phyloP scores from a whole-genome alignment of 805 yeast genomes.

The Tetrapisispora iriomotensis region DNA sequence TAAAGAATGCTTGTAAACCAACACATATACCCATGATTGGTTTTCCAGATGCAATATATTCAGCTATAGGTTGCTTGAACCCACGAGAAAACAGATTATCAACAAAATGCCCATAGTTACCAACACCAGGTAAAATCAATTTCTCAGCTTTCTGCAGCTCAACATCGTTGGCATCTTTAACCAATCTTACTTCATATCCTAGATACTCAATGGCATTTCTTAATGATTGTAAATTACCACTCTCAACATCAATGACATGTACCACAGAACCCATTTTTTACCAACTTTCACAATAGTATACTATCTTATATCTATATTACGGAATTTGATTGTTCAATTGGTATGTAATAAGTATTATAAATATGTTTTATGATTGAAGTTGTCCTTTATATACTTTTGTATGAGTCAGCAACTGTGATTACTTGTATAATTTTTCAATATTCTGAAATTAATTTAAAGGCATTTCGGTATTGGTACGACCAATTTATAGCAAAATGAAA shows the following conservation, averaged over 20 bases:
- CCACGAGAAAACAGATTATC: constrained; percentile 51
- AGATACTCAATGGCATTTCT: constrained; percentile 73
- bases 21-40: constrained; percentile 97
- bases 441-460: neutral
- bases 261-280: constrained; percentile 14
- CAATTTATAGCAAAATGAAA: too few species aligned
- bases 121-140: constrained; percentile 91
- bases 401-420: too few species aligned
- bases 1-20: constrained; percentile 81
- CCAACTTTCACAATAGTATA: too few species aligned
- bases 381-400: too few species aligned
- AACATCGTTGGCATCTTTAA: constrained; percentile 51
- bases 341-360: too few species aligned
- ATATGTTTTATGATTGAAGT: too few species aligned
- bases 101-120: constrained; percentile 92
- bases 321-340: neutral
- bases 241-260: constrained; percentile 80
- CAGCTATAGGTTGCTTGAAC: constrained; percentile 53
- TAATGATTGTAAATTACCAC: constrained; percentile 87
- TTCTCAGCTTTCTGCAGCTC: constrained; percentile 36
- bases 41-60: constrained; percentile 65
- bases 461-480: too few species aligned
- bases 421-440: neutral
- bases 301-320: neutral
- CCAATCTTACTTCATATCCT: constrained; percentile 59